These are phyloP conservation scores for Acer yangbiense DNA, from an alignment of 345 rosid genomes.

Conservation along the genomic window DNA sequence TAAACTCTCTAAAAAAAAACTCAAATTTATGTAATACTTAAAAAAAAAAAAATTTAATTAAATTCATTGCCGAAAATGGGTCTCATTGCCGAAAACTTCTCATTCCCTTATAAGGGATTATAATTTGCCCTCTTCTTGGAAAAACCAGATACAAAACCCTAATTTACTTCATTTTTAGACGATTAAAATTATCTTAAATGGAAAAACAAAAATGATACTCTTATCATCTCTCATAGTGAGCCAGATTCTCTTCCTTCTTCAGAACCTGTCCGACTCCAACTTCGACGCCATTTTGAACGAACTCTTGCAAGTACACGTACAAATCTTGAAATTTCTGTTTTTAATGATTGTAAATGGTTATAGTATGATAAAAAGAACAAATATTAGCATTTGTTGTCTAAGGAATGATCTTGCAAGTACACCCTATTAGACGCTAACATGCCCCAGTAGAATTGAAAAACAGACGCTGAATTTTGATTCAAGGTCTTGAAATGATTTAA, in stretches of 20 bases:
- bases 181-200: background rate
- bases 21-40: too few relatives aligned
- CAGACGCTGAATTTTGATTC: too few relatives aligned
- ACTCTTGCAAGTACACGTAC: background rate
- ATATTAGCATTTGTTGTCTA: too few relatives aligned
- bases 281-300: background rate
- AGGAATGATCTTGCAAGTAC: too few relatives aligned
- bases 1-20: too few relatives aligned
- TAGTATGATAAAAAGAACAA: background rate
- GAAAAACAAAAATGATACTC: background rate
- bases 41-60: too few relatives aligned
- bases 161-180: background rate
- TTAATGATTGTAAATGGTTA: background rate
- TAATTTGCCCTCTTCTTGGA: background rate
- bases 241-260: slow-evolving; percentile 1
- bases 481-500: too few relatives aligned
- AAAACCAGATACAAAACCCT: background rate
- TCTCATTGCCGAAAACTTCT: too few relatives aligned
- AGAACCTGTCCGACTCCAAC: background rate
- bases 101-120: too few relatives aligned
- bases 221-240: background rate
- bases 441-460: too few relatives aligned
- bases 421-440: too few relatives aligned
- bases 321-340: background rate
- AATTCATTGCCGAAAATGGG: too few relatives aligned